Conservation (phyloP, 1,139 yeast genomes). For the Magnusiomyces sp. region DNA sequence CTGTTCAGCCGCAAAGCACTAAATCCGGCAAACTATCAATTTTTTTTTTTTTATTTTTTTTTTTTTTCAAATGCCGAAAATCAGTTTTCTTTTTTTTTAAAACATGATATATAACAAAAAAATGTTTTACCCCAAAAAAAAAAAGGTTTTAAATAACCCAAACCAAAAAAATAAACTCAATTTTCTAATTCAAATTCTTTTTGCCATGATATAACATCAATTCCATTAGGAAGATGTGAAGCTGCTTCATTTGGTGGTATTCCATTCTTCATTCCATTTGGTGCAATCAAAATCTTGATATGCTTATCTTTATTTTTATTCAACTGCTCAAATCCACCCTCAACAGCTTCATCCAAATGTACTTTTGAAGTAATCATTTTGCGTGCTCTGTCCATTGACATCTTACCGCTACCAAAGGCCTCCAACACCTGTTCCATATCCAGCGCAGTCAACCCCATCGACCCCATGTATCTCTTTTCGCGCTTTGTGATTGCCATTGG, state of each 20-base stretch:
- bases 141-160: too few relatives aligned
- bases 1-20: too few relatives aligned
- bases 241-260: constrained; percentile 4
- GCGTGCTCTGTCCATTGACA: constrained; percentile 35
- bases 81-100: too few relatives aligned
- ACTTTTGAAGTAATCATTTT: constrained; percentile 39
- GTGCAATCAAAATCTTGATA: constrained; percentile 40
- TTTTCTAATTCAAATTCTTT: too few relatives aligned
- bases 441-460: constrained; percentile 40
- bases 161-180: too few relatives aligned
- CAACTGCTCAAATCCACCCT: constrained; percentile 39
- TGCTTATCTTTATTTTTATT: constrained; percentile 39
- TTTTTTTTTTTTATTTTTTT: too few relatives aligned
- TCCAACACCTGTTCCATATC: constrained; percentile 43
- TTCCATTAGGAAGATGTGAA: background rate
- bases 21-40: too few relatives aligned
- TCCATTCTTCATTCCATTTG: constrained; percentile 19
- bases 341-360: constrained; percentile 37
- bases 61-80: too few relatives aligned
- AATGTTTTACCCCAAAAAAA: too few relatives aligned
- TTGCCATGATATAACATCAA: too few relatives aligned
- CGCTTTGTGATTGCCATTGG: constrained; percentile 41
- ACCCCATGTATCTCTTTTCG: constrained; percentile 41
- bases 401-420: constrained; percentile 38
- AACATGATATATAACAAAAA: too few relatives aligned